These are phyloP conservation scores for Colletotrichum horii DNA, from an alignment of 2,329 filamentous ascomycete genomes.

Conservation along the genomic window DNA sequence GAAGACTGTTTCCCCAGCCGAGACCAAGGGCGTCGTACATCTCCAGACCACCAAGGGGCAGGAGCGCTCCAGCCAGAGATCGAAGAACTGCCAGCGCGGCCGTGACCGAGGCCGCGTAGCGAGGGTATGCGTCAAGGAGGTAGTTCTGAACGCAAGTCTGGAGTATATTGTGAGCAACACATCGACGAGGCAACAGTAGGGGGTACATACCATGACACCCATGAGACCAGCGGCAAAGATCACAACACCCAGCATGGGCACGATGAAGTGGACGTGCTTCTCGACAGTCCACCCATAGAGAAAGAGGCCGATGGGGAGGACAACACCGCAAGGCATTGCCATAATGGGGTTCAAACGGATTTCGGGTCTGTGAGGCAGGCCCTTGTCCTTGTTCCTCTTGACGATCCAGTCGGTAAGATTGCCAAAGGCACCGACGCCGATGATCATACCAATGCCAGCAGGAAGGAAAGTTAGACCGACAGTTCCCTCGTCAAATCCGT, in stretches of 20 bases:
- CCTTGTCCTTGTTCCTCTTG: constrained; percentile 25
- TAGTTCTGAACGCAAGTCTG: constrained; percentile 61
- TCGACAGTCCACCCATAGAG: constrained; percentile 66
- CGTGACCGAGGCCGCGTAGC: constrained; percentile 43
- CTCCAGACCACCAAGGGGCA: constrained; percentile 41
- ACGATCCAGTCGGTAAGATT: constrained; percentile 35
- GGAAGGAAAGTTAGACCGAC: constrained; percentile 60
- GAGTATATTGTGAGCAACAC: not conserved
- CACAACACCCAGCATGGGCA: constrained; percentile 53
- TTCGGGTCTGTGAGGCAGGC: constrained; percentile 32
- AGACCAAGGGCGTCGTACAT: constrained; percentile 44
- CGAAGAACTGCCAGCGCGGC: constrained; percentile 43
- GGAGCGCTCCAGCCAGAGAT: constrained; percentile 40
- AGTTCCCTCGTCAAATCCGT: constrained; percentile 51
- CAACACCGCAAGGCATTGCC: constrained; percentile 32
- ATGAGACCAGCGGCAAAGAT: constrained; percentile 42
- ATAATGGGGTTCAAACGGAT: constrained; percentile 29
- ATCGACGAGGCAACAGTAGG: not conserved
- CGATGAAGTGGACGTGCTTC: constrained; percentile 57
- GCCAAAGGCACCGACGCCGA: constrained; percentile 44
- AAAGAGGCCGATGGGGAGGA: constrained; percentile 55
- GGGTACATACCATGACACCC: constrained; percentile 34
- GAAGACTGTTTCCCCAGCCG: constrained; percentile 48
- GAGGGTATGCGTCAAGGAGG: constrained; percentile 58
- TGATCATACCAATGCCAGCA: constrained; percentile 50